Base-by-base conservation (phyloP, 495 filamentous ascomycete genomes). In the Neurospora tetrasperma region DNA sequence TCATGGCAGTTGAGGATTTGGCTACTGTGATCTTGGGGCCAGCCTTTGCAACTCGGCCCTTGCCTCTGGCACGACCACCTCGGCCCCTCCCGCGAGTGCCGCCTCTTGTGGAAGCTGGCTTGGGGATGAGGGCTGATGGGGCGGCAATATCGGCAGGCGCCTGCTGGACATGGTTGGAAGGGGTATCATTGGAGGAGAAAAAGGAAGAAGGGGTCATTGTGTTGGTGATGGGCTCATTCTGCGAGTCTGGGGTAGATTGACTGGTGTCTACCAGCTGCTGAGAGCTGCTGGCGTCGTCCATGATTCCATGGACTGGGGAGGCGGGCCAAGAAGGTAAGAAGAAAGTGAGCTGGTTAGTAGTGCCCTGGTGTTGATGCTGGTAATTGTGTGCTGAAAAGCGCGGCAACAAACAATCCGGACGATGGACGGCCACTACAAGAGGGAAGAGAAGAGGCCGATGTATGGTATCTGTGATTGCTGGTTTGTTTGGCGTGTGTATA, bases 11-110 rank as follows among this genome's bases (percentile, higher is more conserved):
- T 35, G 27, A 18, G 18, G 54, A 7, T 80, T 83, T 72, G 78
- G 80, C 10, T 31, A 14, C 14, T 35, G 27, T 66, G 27, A 66
- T 66, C 54, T 66, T 66, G 54, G 79, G 73, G 3, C 78, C 71
- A 3, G 78, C 70, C 73, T 83, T 85, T 71, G 79, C 70, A 46
- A 78, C 75, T 72, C 77, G 81, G 44, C 77, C 73, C 42, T 71
- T 78, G 69, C 73, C 70, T 72, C 74, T 69, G 42, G 72, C 75
- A 71, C 78, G 76, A 31, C 79, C 54, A 18, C 54, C 81, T 69
- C 79, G 72, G 70, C 80, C 81, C 69, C 76, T 72, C 18, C 76
- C 77, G 70, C 79, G 79, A 69, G 74, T 54, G 31, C 70, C 48
- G 40, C 71, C 66, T 4, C 71, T 68, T 62, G 40, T n/a, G 20